Base-by-base conservation (phyloP, 225 moss, liverwort and hornwort genomes). In the Sphagnum contortum region DNA sequence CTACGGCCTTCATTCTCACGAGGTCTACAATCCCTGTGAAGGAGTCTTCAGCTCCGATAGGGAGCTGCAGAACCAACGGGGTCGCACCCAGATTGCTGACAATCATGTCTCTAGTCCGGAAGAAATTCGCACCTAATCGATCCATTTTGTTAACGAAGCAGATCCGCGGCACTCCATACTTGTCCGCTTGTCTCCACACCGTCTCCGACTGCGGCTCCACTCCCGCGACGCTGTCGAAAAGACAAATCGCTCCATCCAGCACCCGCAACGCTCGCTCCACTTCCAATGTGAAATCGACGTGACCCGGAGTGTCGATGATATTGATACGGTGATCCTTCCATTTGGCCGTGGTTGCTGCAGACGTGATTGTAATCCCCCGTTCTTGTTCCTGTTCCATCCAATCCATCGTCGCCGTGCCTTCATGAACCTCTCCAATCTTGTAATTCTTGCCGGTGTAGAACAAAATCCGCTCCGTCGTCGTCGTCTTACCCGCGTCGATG, bases 341-440 rank as follows among this genome's bases (percentile, higher is more conserved):
- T 81, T 83, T 92, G 5, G 95, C 92, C 5, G 92, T 96, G 46
- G 92, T 96, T 6, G 95, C 92, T 70, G 95, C 95, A 49, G 92
- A 96, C 11, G 95, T 96, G 59, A 96, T 92, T 49, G 95, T 96
- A 44, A 92, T 92, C 65, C 92, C 92, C 64, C 95, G 82, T 71
- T 96, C 95, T 77, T 96, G 95, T 77, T 96, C 95, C 82, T 98
- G 96, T 70, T 92, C 96, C 96, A 98, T 98, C 90, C 96, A 98
- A 64, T 98, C 96, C 92, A 98, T 98, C 46, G 96, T 98, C 44
- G 90, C 96, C 44, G 92, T 98, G 55, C 96, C 96, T 75, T 98
- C 96, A 65, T 98, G 96, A 57, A 98, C 96, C 77, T 98, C 96
- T 62, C 96, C 96, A 55, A 98, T 92, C 72, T 98, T 98, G 76